Evolutionary conservation across 352 stramenopile genomes (phyloP), one percentile per base, ranked within the genome.

Genomic region (Phytophthora syringae): DNA sequence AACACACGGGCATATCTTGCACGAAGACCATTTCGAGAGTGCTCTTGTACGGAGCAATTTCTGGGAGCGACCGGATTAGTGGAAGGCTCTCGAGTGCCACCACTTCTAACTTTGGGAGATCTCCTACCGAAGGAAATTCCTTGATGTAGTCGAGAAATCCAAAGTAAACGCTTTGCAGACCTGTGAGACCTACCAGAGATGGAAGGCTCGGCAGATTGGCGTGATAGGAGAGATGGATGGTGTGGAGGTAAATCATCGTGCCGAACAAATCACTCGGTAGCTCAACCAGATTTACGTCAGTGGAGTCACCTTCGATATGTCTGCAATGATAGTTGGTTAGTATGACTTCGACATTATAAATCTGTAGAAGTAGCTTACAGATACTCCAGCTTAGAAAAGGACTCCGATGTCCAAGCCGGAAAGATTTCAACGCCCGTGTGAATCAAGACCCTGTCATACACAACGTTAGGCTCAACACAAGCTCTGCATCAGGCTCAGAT

Each of bases 311-410:
- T 73, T 79, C 60, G 30, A 79, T 50, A 12, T 79, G 70, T 12
- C 70, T 79, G 52, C 20, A n/a, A n/a, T n/a, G n/a, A n/a, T n/a
- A n/a, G n/a, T n/a, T n/a, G n/a, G n/a, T n/a, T n/a, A n/a, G n/a
- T n/a, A n/a, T n/a, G n/a, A n/a, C n/a, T n/a, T n/a, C n/a, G n/a
- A n/a, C n/a, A n/a, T n/a, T n/a, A n/a, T n/a, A n/a, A n/a, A n/a
- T n/a, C n/a, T n/a, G n/a, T n/a, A 32, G 27, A 32, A n/a, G 32
- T 7, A 10, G 66, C 68, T 20, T 73, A 80, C 72, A 80, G 51
- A 20, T 78, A 80, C 44, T 80, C 69, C 7, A 78, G 50, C 6
- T 80, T 69, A 2, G 49, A 39, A 28, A 80, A 78, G 0, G 60
- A 56, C 2, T 49, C 18, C n/a, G 44, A 65, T 18, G 58, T 51